Base-by-base conservation (phyloP, 2,329 filamentous ascomycete genomes). In the Sporothrix pallida region DNA sequence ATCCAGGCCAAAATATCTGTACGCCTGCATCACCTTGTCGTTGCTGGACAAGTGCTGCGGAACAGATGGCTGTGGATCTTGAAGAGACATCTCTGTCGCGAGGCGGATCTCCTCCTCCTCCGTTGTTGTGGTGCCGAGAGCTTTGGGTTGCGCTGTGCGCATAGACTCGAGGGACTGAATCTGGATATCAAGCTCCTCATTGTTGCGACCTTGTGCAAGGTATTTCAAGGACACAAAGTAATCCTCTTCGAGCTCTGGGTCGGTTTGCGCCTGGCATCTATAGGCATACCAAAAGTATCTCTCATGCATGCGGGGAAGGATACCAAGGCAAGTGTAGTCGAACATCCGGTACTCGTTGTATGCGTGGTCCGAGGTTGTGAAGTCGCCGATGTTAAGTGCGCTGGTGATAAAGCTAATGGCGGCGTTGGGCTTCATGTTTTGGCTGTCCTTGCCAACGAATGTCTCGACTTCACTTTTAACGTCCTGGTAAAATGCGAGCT, bases 401-500 rank as follows among this genome's bases (percentile, higher is more conserved):
- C 67, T 70, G 8, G 52, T 76, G 65, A 78, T 74, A 23, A 75
- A 74, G 46, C 58, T 72, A 4, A 75, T 71, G 76, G 79, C 78
- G 77, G 81, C 75, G 80, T 80, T 77, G 70, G 58, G 76, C 77
- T 73, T 73, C 56, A 77, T 73, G 5, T 63, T 73, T 54, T 75
- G 71, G 9, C 62, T 76, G 60, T 72, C n/a, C 74, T 73, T 50
- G 76, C 76, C 75, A 81, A 80, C 70, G 78, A 86, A 65, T 46
- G 77, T 80, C 77, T 87, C 84, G 1, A 87, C 80, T 75, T 88
- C 86, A 54, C 82, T 82, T 73, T 84, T 82, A 37, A 87, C 81
- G 75, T 88, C 85, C 73, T 88, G 85, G 73, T 85, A 80, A 70
- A 84, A 87, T 1, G 84, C 84, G 46, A 86, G 83, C 73, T 82